phyloP scores from a whole-genome alignment of 805 yeast genomes.

The Sungouiozyma ichnusensis region DNA sequence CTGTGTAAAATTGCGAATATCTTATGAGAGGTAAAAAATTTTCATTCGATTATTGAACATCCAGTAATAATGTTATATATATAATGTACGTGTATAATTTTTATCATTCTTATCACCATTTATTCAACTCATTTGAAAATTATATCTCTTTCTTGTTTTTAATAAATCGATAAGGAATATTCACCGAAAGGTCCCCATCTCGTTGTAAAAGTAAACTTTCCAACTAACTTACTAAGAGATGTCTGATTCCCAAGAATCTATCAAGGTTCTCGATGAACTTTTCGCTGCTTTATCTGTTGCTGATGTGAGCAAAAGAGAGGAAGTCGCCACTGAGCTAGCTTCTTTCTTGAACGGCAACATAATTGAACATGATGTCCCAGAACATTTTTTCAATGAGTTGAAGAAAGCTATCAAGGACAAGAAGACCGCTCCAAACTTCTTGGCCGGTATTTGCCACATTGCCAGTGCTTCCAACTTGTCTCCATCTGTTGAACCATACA shows the following conservation, averaged over 20 bases:
- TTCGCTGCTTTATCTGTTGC: conserved; percentile 89
- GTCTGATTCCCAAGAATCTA: conserved; percentile 40
- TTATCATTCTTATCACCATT: background rate
- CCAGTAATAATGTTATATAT: background rate
- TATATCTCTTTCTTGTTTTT: conserved; percentile 1
- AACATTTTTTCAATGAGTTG: conserved; percentile 70
- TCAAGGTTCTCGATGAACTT: conserved; percentile 82
- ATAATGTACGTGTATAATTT: background rate
- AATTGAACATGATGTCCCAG: conserved; percentile 97
- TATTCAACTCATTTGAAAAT: conserved; percentile 1
- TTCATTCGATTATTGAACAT: background rate
- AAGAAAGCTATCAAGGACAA: conserved; percentile 67
- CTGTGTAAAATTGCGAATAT: no score
- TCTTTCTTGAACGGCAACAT: conserved; percentile 92
- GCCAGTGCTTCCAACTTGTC: conserved; percentile 68
- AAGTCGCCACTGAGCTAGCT: conserved; percentile 82
- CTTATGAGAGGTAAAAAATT: background rate
- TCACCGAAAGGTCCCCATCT: background rate
- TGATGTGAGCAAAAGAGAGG: conserved; percentile 66
- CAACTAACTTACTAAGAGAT: conserved; percentile 17
- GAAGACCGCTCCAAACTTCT: conserved; percentile 73
- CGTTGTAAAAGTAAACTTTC: conserved; percentile 10
- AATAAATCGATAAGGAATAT: conserved; percentile 4
- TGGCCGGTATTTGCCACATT: conserved; percentile 76
- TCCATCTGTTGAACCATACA: conserved; percentile 93